Base-by-base conservation (phyloP, 2,329 filamentous ascomycete genomes). In the Exophiala calicioides region DNA sequence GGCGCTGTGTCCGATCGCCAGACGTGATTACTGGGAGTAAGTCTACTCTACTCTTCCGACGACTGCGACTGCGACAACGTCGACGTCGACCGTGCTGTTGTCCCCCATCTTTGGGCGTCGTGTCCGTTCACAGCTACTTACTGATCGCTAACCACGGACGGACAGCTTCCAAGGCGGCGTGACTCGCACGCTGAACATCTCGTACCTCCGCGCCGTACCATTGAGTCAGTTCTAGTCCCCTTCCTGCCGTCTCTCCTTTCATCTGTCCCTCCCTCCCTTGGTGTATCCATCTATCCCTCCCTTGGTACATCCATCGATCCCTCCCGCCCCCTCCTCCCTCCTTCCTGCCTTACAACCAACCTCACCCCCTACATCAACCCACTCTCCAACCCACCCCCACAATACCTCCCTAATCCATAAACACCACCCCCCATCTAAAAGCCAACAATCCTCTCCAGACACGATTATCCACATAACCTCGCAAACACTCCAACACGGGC, bases 141-240 rank as follows among this genome's bases (percentile, higher is more conserved):
- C 6, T 5, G 32, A 12, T 18, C 5, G 16, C 32, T 18, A 34
- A 16, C 5, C 12, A 5, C 19, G 10, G 7, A 4, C 9, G 10
- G 39, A 2, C 27, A 65, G 65, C 44, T 77, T 77, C 52, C 63
- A 77, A 41, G 75, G 72, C 1, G 75, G 75, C 3, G 73, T 78
- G 0, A 75, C 74, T 3, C 64, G 76, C 4, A 67, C 68, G 1
- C 61, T 78, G 23, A 75, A 74, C 50, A 69, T 78, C n/a, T 75
- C 70, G 21, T 79, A 77, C 52, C 61, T 79, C 1, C 70, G 68
- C 54, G 72, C 72, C 2, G 68, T 78, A 3, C 74, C 75, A 0
- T 65, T 74, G 13, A 68, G 68, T 70, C 59, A 24, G 58, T 57
- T 15, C 29, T 13, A 13, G 16, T 31, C n/a, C 12, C n/a, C 12